Evolutionary conservation across 192 early-diverging fungal genomes (phyloP).

Genomic region (Oehlia diaphana): DNA sequence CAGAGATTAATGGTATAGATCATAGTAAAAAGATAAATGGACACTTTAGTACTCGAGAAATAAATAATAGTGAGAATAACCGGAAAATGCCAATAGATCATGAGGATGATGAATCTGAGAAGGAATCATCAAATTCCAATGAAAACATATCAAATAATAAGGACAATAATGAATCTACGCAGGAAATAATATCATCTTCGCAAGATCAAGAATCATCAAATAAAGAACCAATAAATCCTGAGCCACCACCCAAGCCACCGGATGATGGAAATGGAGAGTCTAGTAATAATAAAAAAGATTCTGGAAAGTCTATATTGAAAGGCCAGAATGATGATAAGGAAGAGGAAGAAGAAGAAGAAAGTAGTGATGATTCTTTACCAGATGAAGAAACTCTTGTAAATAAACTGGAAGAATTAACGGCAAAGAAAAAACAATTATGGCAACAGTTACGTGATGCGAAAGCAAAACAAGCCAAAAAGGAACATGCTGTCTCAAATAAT

Average conservation of each 20-base stretch:
- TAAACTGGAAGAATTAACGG: not conserved
- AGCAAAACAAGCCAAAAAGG: not conserved
- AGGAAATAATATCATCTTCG: not conserved
- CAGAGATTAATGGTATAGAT: not conserved
- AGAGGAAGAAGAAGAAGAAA: too few relatives aligned
- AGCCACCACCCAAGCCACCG: not conserved
- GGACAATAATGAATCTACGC: not conserved
- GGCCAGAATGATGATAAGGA: not conserved
- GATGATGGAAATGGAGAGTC: not conserved
- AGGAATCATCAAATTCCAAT: not conserved
- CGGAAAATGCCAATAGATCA: not conserved
- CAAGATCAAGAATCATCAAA: not conserved
- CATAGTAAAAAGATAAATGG: not conserved
- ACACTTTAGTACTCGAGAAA: not conserved
- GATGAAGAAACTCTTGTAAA: not conserved
- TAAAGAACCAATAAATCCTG: not conserved
- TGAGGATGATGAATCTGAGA: not conserved
- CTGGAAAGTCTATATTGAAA: not conserved
- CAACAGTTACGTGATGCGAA: not conserved
- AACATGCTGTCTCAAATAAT: not conserved
- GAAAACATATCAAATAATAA: not conserved
- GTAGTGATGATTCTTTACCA: not conserved
- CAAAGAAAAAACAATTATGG: not conserved
- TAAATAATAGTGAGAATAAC: not conserved
- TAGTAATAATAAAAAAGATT: not conserved